Base-by-base conservation (phyloP, 495 filamentous ascomycete genomes). In the Penicillium cosmopolitanum region DNA sequence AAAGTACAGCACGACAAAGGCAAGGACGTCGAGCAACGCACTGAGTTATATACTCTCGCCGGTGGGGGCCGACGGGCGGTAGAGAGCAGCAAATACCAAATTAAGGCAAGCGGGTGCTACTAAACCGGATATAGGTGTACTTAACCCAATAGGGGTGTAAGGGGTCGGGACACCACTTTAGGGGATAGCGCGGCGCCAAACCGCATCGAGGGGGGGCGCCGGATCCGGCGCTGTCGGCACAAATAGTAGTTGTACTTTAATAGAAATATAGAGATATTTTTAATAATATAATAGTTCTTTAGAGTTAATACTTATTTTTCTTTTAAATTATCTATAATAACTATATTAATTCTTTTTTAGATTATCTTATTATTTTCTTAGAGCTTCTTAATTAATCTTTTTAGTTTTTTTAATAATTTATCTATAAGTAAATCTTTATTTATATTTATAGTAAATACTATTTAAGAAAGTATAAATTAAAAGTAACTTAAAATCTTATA, bases 21-120 rank as follows among this genome's bases (percentile, higher is more conserved):
- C 28, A 51, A 60, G 57, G 51, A 48, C 50, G 50, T 60, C 34
- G 57, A 60, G 57, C 57, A 51, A 60, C 57, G 57, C 57, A 60
- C 57, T 43, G 33, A 55, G 57, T 60, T 60, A 60, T 60, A 60
- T 60, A 60, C 28, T 60, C 21, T 16, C 11, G 57, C 16, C 51
- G 31, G 51, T 43, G 34, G 38, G 19, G 50, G 51, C 13, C 16
- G 43, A 35, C 19, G 11, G 51, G 35, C 42, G 42, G 42, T 44
- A 16, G 42, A 44, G 42, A 19, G n/a, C 18, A 19, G 42, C n/a
- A 44, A 44, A 18, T 44, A 7, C 42, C 42, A 19, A 19, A 18
- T 44, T n/a, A 16, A 36, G 58, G 52, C 23, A 61, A 35, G 40
- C 51, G 51, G 19, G 15, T 34, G 57, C 51, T 9, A 18, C 58